Evolutionary conservation across 2,329 filamentous ascomycete genomes (phyloP).

Genomic region (Aaosphaeria arxii): DNA sequence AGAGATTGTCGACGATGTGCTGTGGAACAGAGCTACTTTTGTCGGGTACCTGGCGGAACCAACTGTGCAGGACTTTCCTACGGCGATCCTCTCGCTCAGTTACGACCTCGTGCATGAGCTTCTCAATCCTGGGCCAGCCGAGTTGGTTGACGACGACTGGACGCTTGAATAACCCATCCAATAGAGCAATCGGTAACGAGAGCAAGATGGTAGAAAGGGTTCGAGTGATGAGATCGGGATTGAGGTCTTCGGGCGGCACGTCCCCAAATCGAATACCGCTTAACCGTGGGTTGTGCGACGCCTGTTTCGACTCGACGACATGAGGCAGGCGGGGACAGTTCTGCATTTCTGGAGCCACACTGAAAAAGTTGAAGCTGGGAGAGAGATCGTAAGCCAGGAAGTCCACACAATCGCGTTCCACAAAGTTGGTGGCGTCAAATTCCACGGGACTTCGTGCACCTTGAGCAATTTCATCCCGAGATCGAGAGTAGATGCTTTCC

Average conservation of each 20-base stretch:
- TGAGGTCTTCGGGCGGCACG: constrained; percentile 45
- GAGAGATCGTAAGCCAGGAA: constrained; percentile 63
- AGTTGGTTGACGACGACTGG: constrained; percentile 50
- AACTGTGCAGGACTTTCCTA: constrained; percentile 23
- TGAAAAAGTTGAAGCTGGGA: constrained; percentile 58
- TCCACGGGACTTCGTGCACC: constrained; percentile 49
- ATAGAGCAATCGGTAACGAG: constrained; percentile 65
- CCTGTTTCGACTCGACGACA: constrained; percentile 31
- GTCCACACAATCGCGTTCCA: constrained; percentile 51
- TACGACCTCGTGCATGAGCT: constrained; percentile 41
- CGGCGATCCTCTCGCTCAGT: constrained; percentile 43
- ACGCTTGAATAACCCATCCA: constrained; percentile 66
- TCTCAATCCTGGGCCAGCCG: constrained; percentile 37
- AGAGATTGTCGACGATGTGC: constrained; percentile 23
- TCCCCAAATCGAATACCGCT: constrained; percentile 72
- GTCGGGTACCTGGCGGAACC: too few species aligned
- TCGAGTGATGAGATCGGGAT: constrained; percentile 40
- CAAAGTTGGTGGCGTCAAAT: constrained; percentile 52
- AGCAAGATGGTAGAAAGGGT: constrained; percentile 65
- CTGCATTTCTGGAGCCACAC: constrained; percentile 44
- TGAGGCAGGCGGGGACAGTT: constrained; percentile 49
- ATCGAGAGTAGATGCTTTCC: constrained; percentile 37
- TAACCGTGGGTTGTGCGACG: constrained; percentile 52
- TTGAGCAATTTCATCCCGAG: background rate
- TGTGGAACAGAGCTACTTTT: constrained; percentile 5